A percentile compares a stretch with the other conserved stretches of the same genome.
phyloP scores from a whole-genome alignment of 1,284 basidiomycete species.

The Apiotrichum brassicae region DNA sequence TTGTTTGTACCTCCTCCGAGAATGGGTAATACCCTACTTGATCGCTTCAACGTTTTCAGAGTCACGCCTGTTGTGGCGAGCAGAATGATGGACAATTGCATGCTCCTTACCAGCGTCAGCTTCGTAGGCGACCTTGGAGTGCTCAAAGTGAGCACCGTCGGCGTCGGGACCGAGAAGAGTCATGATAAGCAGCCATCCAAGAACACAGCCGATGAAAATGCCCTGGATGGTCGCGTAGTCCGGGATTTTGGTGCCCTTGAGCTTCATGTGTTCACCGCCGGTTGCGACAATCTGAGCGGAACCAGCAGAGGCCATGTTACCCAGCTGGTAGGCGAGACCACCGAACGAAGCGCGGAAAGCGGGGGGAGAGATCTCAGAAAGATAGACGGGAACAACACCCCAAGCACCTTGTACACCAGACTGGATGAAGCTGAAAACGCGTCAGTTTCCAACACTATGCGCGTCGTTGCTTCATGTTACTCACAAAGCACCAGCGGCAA shows the following conservation, averaged over 20 bases:
- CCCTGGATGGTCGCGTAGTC: constrained; percentile 83
- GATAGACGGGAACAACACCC: constrained; percentile 50
- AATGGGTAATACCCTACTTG: too few species aligned
- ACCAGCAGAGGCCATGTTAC: constrained; percentile 73
- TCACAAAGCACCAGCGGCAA: constrained; percentile 51
- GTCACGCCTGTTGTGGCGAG: too few species aligned
- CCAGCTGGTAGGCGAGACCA: constrained; percentile 67
- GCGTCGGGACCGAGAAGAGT: constrained; percentile 52
- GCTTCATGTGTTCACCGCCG: constrained; percentile 47
- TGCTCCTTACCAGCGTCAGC: constrained; percentile 56
- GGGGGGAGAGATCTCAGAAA: constrained; percentile 72
- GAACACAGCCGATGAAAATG: constrained; percentile 66
- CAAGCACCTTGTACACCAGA: constrained; percentile 71
- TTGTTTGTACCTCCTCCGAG: too few species aligned
- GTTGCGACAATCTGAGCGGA: constrained; percentile 89
- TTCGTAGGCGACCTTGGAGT: constrained; percentile 70
- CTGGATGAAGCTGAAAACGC: constrained; percentile 58
- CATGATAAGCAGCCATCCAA: constrained; percentile 36
- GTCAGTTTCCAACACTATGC: not conserved
- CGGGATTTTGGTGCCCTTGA: constrained; percentile 38
- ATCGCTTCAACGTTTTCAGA: too few species aligned
- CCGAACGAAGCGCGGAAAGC: constrained; percentile 91
- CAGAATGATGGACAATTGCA: constrained; percentile 20
- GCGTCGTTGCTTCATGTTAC: constrained; percentile 46
- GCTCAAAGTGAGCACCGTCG: constrained; percentile 76